Base-by-base conservation (phyloP, 805 yeast genomes). In the Pichia eremophila region DNA sequence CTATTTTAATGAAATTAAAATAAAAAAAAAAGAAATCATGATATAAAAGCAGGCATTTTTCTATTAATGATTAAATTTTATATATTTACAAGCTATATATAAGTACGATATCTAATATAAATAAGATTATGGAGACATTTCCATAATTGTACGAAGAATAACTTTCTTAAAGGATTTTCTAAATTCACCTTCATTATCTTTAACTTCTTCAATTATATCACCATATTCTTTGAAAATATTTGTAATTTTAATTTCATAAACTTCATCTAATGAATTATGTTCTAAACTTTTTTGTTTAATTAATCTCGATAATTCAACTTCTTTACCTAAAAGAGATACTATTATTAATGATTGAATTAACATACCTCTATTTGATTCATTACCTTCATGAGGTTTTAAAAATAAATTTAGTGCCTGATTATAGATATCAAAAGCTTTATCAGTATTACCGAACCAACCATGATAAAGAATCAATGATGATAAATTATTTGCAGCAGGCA, bases 291-390 rank as follows among this genome's bases (percentile, higher is more conserved):
- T 64, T 6, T 51, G 49, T 42, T 62, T 58, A 40, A 67, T 58
- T 22, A 64, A 54, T 27, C 60, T 57, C 1, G 69, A 69, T 29
- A 67, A 44, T 25, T 62, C 65, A 8, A 66, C 39, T 40, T 67
- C 69, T 4, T 52, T 45, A 2, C 51, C 52, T 4, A 57, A 43
- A 8, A 67, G 44, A 9, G 59, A 47, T 11, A 60, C 50, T 17
- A 63, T 46, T 5, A 61, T 49, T 41, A 66, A 52, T 8, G 66
- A 52, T 41, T 61, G 56, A 8, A 62, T 53, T 12, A 64, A 40
- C 40, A 45, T 47, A 5, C 62, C 61, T 37, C 65, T 46, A 42
- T 57, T 44, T 17, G 38, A 27, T 42, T 44, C 43, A 25, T 54
- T 48, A 6, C 49, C 51, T 22, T 52, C 56, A 17, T 45, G 48